Base-by-base conservation (phyloP, 257 asterid species). In the Thymus mandschuricus region DNA sequence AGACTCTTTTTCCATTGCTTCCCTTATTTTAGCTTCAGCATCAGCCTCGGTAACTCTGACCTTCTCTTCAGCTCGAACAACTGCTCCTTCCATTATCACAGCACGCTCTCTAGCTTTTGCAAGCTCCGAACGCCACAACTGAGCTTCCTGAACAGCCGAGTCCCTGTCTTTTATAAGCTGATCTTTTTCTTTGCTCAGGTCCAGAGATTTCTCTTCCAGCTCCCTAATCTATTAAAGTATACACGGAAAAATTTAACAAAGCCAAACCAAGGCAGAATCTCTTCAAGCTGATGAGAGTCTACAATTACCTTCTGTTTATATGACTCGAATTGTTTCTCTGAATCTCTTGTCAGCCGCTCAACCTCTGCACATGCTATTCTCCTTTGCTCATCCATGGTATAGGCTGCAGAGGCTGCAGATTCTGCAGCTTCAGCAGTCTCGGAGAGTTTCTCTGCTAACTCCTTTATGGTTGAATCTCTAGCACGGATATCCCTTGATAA, bases 371-470 rank as follows among this genome's bases (percentile, higher is more conserved):
- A 86, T 51, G 96, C 96, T 70, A 92, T 95, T 89, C 88, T 86
- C 85, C 98, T 80, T 76, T 95, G 99, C 76, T 89, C 92, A 78
- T 95, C 89, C 96, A 92, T 88, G 60, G 87, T 89, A 78, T 84
- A 88, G 68, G 98, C 99, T 68, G 99, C 99, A 81, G 94, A 86
- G 63, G 99, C 99, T 29, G 98, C 99, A 74, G 93, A 96, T 79
- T 84, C 97, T 71, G 99, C 97, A 27, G 99, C 98, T 77, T 83
- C 99, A 44, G 98, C 99, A 33, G 98, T 92, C 85, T 89, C 98
- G 48, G 96, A 83, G 46, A 95, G 88, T 71, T 92, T 92, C 52
- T 89, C 96, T 11, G 96, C 97, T 74, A 95, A 61, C 76, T 92
- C 98, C 81, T 81, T 92, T 79, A 95, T 88, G 64, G 91, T 87